A percentile compares a stretch with the other conserved stretches of the same genome.
These are phyloP conservation scores for Jaminaea rosea DNA, from an alignment of 1,284 basidiomycete genomes.

Conservation along the genomic window DNA sequence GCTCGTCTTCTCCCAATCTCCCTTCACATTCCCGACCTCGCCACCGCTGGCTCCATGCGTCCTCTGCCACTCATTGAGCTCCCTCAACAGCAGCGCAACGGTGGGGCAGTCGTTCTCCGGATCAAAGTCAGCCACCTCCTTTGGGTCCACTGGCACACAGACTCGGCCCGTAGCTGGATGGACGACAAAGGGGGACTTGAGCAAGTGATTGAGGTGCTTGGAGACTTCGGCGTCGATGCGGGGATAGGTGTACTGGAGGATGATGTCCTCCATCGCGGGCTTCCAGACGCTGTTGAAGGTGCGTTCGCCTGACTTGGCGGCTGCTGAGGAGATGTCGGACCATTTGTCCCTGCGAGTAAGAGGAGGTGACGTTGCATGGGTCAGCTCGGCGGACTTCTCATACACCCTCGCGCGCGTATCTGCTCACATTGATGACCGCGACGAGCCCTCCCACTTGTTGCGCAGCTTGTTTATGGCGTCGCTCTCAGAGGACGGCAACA, in stretches of 20 bases:
- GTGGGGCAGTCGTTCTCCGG: slow-evolving; percentile 72
- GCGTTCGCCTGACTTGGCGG: slow-evolving; percentile 38
- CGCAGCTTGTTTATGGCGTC: slow-evolving; percentile 50
- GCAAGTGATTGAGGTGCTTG: slow-evolving; percentile 91
- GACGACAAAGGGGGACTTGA: slow-evolving; percentile 94
- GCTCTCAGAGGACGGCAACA: slow-evolving; percentile 56
- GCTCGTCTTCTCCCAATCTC: slow-evolving; percentile 54
- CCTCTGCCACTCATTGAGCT: slow-evolving; percentile 53
- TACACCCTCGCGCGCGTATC: slow-evolving; percentile 1
- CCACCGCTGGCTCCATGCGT: slow-evolving; percentile 13
- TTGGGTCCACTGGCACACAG: slow-evolving; percentile 83
- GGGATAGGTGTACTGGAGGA: slow-evolving; percentile 92
- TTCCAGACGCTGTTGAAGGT: slow-evolving; percentile 33
- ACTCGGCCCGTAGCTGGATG: slow-evolving; percentile 93
- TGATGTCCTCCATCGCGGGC: slow-evolving; percentile 61
- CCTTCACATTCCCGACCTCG: slow-evolving; percentile 16
- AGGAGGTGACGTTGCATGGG: slow-evolving; percentile 42
- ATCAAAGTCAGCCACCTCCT: slow-evolving; percentile 70
- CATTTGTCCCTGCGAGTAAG: slow-evolving; percentile 59
- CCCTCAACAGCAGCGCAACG: slow-evolving; percentile 67
- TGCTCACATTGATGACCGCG: slow-evolving; percentile 8
- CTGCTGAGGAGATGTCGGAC: slow-evolving; percentile 55
- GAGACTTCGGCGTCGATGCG: slow-evolving; percentile 94
- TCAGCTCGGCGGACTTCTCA: slow-evolving; percentile 3
- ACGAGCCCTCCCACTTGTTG: slow-evolving; percentile 61